phyloP scores from a whole-genome alignment of 1,284 basidiomycete species.

The Mycocalia duriaeana region DNA sequence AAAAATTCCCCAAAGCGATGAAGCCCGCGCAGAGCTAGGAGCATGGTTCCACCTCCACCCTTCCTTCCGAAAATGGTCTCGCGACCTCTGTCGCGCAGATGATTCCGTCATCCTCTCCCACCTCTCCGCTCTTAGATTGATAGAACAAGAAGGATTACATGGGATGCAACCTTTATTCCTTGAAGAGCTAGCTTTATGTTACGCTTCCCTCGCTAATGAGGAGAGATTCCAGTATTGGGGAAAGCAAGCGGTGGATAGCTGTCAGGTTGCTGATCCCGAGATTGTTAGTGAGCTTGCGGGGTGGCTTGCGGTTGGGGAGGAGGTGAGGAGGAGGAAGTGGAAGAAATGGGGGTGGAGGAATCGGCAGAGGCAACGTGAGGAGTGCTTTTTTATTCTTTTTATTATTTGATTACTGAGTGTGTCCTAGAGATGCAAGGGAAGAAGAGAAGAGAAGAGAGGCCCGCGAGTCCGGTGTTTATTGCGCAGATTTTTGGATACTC shows the following conservation, averaged over 20 bases:
- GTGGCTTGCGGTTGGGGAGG: constrained; percentile 22
- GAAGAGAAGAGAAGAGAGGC: background rate
- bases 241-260: constrained; percentile 17
- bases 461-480: background rate
- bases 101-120: constrained; percentile 30
- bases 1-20: constrained; percentile 20
- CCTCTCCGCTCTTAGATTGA: constrained; percentile 27
- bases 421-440: background rate
- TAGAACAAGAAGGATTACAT: constrained; percentile 32
- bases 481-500: background rate
- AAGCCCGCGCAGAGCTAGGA: constrained; percentile 22
- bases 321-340: constrained; percentile 6
- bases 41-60: constrained; percentile 24
- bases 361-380: constrained; percentile 17
- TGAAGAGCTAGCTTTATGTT: constrained; percentile 32
- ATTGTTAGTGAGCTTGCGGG: constrained; percentile 18
- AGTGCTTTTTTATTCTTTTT: background rate
- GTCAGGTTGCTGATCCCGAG: constrained; percentile 20
- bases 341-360: constrained; percentile 24
- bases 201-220: constrained; percentile 31
- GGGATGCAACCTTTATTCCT: constrained; percentile 28
- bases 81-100: constrained; percentile 31
- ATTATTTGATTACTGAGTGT: background rate
- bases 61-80: constrained; percentile 30
- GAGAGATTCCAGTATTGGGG: constrained; percentile 28